Conservation (phyloP, 2,329 filamentous ascomycete species). For the Zymoseptoria pseudotritici region DNA sequence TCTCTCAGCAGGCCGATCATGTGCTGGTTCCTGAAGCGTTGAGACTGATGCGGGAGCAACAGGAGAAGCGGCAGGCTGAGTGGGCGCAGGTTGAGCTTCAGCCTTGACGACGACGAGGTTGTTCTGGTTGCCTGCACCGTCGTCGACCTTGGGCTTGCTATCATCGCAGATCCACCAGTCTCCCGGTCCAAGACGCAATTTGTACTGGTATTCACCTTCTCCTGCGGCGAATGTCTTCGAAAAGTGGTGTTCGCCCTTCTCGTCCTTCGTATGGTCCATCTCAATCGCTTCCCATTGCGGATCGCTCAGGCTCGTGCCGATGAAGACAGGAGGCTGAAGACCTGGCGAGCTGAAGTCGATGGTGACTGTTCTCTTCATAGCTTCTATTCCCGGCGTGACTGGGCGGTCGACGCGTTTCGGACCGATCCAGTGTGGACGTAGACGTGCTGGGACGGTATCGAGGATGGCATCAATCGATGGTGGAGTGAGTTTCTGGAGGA, state of each 20-base stretch:
- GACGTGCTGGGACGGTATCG: slow-evolving; percentile 5
- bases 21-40: slow-evolving; percentile 1
- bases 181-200: slow-evolving; percentile 59
- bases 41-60: not conserved
- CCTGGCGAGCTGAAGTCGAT: slow-evolving; percentile 56
- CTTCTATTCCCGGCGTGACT: slow-evolving; percentile 9
- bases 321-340: slow-evolving; percentile 58
- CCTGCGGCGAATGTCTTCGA: slow-evolving; percentile 48
- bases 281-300: slow-evolving; percentile 61
- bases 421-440: slow-evolving; percentile 25
- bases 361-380: slow-evolving; percentile 39
- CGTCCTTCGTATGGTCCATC: slow-evolving; percentile 49
- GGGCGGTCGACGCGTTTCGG: slow-evolving; percentile 13
- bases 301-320: slow-evolving; percentile 61
- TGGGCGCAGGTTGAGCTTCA: slow-evolving; percentile 1
- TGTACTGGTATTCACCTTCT: slow-evolving; percentile 62
- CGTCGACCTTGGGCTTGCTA: slow-evolving; percentile 47
- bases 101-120: slow-evolving; percentile 40
- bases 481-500: slow-evolving; percentile 1
- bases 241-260: slow-evolving; percentile 50
- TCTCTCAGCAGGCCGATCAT: slow-evolving; percentile 7
- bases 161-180: slow-evolving; percentile 67
- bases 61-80: not conserved
- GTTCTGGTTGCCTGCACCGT: slow-evolving; percentile 48
- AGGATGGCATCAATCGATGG: slow-evolving; percentile 12